Evolutionary conservation across 2,329 filamentous ascomycete genomes (phyloP).

Genomic region (Pleomassaria siparia): DNA sequence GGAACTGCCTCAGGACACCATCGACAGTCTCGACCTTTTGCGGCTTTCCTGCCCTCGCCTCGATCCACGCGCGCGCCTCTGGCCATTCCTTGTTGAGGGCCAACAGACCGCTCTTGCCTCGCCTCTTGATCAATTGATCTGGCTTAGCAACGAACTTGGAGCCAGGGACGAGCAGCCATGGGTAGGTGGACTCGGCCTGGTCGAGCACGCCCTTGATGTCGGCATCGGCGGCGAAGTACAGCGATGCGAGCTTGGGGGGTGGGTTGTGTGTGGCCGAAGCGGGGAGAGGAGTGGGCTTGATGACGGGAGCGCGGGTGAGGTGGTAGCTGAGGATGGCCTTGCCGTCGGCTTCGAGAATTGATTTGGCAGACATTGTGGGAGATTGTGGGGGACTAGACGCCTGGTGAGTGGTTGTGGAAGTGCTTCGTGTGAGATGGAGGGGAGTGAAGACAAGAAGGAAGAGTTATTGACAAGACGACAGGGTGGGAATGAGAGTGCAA

Average conservation of each 20-base stretch:
- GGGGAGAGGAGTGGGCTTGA: conserved; percentile 96
- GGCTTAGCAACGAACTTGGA: conserved; percentile 98
- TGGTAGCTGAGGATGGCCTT: conserved; percentile 99
- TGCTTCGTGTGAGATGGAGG: conserved; percentile 1
- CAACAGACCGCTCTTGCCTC: conserved; percentile 97
- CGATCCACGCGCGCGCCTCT: conserved; percentile 92
- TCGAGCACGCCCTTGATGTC: conserved; percentile 82
- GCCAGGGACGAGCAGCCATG: conserved; percentile 82
- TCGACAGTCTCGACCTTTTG: conserved; percentile 91
- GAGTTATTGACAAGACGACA: conserved; percentile 14
- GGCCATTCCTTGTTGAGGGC: conserved; percentile 97
- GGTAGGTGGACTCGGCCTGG: conserved; percentile 94
- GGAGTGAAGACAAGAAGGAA: conserved; percentile 10
- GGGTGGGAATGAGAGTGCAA: conserved; percentile 8
- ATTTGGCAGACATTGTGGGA: conserved; percentile 84
- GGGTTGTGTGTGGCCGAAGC: conserved; percentile 85
- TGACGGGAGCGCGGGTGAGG: conserved; percentile 93
- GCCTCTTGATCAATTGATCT: conserved; percentile 99
- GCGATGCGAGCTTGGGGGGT: conserved; percentile 83
- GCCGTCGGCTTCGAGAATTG: conserved; percentile 98
- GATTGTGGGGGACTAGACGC: conserved; percentile 14
- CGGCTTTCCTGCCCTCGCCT: conserved; percentile 84
- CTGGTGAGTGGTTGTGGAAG: conserved; percentile 29
- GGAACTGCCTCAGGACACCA: conserved; percentile 88
- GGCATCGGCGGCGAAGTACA: conserved; percentile 90